A percentile compares a stretch with the other conserved stretches of the same genome.
These are phyloP conservation scores for Hyaloscypha variabilis DNA, from an alignment of 495 filamentous ascomycete species.

Conservation along the genomic window DNA sequence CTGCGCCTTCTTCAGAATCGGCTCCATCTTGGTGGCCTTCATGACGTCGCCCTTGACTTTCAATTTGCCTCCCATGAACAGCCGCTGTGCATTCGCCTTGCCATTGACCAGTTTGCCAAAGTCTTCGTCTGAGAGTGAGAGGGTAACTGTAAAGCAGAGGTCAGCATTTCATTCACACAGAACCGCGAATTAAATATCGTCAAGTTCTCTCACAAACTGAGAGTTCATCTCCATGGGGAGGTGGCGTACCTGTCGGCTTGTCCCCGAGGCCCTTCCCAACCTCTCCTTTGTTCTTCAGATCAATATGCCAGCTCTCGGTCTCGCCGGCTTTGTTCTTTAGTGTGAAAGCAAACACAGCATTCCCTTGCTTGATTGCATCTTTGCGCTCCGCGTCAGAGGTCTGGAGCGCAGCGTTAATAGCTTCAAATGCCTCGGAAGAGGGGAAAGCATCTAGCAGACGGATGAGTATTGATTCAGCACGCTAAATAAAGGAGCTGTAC, in stretches of 20 bases:
- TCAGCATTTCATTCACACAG: neutral
- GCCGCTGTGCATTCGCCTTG: slow-evolving; percentile 89
- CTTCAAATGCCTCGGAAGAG: slow-evolving; percentile 88
- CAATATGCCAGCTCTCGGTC: slow-evolving; percentile 88
- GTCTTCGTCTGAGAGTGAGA: slow-evolving; percentile 82
- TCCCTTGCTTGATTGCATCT: slow-evolving; percentile 84
- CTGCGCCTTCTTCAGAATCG: slow-evolving; percentile 88
- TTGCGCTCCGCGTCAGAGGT: slow-evolving; percentile 74
- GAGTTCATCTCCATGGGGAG: neutral
- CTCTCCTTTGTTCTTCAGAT: slow-evolving; percentile 86
- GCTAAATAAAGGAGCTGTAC: slow-evolving; percentile 42
- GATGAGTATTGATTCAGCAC: slow-evolving; percentile 18
- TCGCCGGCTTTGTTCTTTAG: slow-evolving; percentile 84
- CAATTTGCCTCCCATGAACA: slow-evolving; percentile 96
- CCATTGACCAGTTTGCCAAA: slow-evolving; percentile 81
- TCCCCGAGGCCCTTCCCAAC: slow-evolving; percentile 76
- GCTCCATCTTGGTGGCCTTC: slow-evolving; percentile 98
- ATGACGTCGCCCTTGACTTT: slow-evolving; percentile 98
- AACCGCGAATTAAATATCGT: neutral
- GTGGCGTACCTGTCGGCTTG: slow-evolving; percentile 77
- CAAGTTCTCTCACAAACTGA: neutral
- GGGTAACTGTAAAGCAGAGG: slow-evolving; percentile 63
- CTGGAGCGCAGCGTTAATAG: slow-evolving; percentile 75
- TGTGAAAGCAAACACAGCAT: slow-evolving; percentile 87
- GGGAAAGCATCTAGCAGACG: slow-evolving; percentile 76